phyloP scores from a whole-genome alignment of 352 stramenopile genomes.

The Globisporangium lucens region DNA sequence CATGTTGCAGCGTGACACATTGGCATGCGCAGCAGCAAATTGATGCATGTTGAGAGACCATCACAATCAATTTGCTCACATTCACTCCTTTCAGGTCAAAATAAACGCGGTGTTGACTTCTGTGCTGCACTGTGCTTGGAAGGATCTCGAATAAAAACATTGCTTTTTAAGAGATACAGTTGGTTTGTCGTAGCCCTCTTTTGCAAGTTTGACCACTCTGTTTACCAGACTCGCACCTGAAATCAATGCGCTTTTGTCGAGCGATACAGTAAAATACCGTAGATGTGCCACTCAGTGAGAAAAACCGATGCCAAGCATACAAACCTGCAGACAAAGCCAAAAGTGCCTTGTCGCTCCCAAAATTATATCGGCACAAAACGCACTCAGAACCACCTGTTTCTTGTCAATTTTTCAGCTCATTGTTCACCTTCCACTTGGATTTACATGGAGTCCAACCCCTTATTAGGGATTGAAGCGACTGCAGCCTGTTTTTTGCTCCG shows the following conservation, averaged over 20 bases:
- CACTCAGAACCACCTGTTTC: not conserved
- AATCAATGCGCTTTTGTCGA: not conserved
- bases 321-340: not conserved
- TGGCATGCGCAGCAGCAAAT: not conserved
- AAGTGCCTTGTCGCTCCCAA: not conserved
- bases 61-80: not conserved
- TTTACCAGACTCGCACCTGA: not conserved
- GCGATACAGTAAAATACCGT: not conserved
- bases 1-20: not conserved
- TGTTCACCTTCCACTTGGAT: not conserved
- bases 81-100: not conserved
- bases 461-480: slow-evolving; percentile 9
- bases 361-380: not conserved
- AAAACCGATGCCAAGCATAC: not conserved
- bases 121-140: not conserved
- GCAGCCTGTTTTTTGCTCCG: not conserved
- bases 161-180: not conserved
- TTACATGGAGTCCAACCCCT: slow-evolving; percentile 10
- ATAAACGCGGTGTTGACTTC: not conserved
- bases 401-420: not conserved
- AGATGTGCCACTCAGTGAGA: not conserved
- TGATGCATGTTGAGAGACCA: not conserved
- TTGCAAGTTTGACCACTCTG: not conserved
- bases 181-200: not conserved
- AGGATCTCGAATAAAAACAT: slow-evolving; percentile 1